These are phyloP conservation scores for Cladosporium sp. DNA, from an alignment of 2,329 filamentous ascomycete species.

Conservation along the genomic window DNA sequence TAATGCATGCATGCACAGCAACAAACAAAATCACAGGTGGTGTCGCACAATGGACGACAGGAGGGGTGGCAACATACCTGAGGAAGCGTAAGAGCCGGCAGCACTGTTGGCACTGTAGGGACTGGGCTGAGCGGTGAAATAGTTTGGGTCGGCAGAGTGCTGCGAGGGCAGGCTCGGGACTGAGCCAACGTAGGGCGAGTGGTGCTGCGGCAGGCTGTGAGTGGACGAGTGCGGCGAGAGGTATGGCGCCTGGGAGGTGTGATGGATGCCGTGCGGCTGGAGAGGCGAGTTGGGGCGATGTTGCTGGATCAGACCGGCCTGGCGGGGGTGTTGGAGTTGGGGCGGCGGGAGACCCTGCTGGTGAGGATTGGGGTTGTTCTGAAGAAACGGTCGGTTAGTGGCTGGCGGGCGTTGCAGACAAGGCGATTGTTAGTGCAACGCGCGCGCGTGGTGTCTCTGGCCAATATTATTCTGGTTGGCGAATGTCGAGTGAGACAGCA, in stretches of 20 bases:
- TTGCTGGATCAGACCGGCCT: slow-evolving; percentile 66
- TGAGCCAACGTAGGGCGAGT: slow-evolving; percentile 62
- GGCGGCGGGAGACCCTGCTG: slow-evolving; percentile 66
- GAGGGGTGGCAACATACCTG: slow-evolving; percentile 57
- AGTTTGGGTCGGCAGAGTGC: slow-evolving; percentile 62
- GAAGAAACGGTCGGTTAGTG: slow-evolving; percentile 13
- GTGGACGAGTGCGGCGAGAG: slow-evolving; percentile 53
- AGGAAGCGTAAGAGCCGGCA: slow-evolving; percentile 79
- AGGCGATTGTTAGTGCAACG: slow-evolving; percentile 11
- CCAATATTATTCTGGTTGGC: too few relatives aligned
- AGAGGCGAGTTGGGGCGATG: slow-evolving; percentile 64
- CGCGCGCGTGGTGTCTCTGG: slow-evolving; percentile 9
- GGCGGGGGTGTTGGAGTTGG: slow-evolving; percentile 65
- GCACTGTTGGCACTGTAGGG: slow-evolving; percentile 80
- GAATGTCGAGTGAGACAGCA: slow-evolving; percentile 2
- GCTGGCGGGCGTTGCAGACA: not conserved
- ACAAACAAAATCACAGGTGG: not conserved
- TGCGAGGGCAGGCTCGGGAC: slow-evolving; percentile 60
- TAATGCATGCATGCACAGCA: not conserved
- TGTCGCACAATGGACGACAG: slow-evolving; percentile 4
- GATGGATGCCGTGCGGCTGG: slow-evolving; percentile 14
- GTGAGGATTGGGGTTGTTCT: slow-evolving; percentile 17
- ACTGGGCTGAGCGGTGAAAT: slow-evolving; percentile 74
- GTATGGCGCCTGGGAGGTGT: slow-evolving; percentile 11
- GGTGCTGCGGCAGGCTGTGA: slow-evolving; percentile 50